Percentiles rank a stretch among this genome's conserved stretches.
These are phyloP conservation scores for Mycena olivaceomarginata DNA, from an alignment of 768 basidiomycete genomes.

Conservation along the genomic window DNA sequence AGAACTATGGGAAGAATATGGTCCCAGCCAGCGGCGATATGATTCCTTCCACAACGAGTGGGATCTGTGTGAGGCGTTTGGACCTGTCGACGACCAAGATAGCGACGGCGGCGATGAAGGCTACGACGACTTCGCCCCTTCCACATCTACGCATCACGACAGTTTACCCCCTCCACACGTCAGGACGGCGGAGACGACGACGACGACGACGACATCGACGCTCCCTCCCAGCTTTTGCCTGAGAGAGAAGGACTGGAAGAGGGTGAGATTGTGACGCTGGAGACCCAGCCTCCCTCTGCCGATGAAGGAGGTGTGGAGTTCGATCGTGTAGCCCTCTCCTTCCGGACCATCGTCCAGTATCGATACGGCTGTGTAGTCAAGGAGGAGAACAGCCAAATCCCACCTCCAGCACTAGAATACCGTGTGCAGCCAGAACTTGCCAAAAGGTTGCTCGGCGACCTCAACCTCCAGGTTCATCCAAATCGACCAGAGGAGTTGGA, in stretches of 20 bases:
- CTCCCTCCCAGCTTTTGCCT: no score
- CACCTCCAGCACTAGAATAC: not conserved
- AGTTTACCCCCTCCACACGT: no score
- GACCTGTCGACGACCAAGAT: not conserved
- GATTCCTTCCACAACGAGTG: constrained; percentile 24
- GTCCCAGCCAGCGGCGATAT: constrained; percentile 17
- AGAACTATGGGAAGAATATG: constrained; percentile 14
- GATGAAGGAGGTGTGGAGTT: not conserved
- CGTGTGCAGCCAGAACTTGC: not conserved
- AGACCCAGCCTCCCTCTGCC: not conserved
- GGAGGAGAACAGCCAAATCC: no score
- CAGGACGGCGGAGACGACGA: no score
- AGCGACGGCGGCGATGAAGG: not conserved
- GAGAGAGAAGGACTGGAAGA: no score
- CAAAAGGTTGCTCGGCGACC: not conserved
- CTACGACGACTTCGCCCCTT: not conserved
- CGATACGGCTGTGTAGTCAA: no score
- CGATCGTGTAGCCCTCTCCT: not conserved
- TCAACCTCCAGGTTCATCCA: not conserved
- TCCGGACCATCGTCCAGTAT: no score
- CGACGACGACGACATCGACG: no score
- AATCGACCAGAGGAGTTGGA: not conserved
- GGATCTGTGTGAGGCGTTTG: constrained; percentile 16
- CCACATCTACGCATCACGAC: no score
- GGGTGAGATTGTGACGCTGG: not conserved